These are phyloP conservation scores for Hyaloscypha bicolor DNA, from an alignment of 495 filamentous ascomycete genomes.

Conservation along the genomic window DNA sequence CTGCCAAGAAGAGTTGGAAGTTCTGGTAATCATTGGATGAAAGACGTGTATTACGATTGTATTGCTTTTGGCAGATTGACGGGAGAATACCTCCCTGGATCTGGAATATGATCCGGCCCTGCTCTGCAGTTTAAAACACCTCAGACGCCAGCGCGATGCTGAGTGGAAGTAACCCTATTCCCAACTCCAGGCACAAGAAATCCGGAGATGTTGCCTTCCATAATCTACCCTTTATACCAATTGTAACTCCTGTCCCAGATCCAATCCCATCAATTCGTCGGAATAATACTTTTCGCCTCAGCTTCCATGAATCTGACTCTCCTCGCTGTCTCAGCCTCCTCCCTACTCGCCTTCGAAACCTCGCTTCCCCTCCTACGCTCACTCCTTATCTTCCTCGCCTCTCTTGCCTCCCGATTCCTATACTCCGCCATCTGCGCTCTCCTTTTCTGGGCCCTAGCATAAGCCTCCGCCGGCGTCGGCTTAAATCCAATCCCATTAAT, in stretches of 20 bases:
- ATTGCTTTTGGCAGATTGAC: constrained; percentile 3
- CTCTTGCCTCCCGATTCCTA: constrained; percentile 76
- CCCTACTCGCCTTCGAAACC: constrained; percentile 6
- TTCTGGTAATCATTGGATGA: constrained; percentile 49
- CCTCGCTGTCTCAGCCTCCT: constrained; percentile 25
- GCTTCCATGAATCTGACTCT: constrained; percentile 33
- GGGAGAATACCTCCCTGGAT: not conserved
- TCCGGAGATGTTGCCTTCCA: not conserved
- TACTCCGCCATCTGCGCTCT: constrained; percentile 85
- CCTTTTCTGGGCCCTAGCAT: constrained; percentile 72
- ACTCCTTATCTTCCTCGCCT: constrained; percentile 75
- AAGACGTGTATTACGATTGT: constrained; percentile 18
- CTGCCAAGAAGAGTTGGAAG: constrained; percentile 44
- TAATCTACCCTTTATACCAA: not conserved
- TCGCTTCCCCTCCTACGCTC: constrained; percentile 57
- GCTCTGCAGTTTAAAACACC: not conserved
- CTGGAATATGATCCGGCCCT: not conserved
- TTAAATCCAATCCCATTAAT: constrained; percentile 92
- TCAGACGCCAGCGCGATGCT: not conserved
- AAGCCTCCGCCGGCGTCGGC: constrained; percentile 82
- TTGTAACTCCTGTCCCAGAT: not conserved
- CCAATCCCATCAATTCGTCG: constrained; percentile 1
- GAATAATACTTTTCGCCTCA: constrained; percentile 20
- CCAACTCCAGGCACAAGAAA: not conserved
- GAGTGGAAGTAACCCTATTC: not conserved